These are phyloP conservation scores for Nitzschia inconspicua DNA, from an alignment of 108 stramenopile species.

Conservation along the genomic window DNA sequence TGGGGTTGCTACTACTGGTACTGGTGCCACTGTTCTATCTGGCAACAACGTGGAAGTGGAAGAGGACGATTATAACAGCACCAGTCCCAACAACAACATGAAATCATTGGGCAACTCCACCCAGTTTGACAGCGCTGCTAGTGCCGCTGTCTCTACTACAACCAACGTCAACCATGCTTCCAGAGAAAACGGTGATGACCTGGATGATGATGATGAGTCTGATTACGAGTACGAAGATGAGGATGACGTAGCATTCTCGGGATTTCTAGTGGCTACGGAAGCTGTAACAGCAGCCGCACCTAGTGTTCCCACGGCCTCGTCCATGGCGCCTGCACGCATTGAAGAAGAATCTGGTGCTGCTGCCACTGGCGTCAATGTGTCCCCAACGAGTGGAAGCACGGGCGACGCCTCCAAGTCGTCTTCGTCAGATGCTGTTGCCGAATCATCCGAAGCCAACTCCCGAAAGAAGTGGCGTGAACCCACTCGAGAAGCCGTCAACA, in stretches of 20 bases:
- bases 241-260: slow-evolving; percentile 73
- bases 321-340: slow-evolving; percentile 24
- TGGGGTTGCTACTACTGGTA: not conserved
- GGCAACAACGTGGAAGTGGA: not conserved
- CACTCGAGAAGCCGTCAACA: slow-evolving; percentile 66
- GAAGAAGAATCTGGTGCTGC: slow-evolving; percentile 26
- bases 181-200: slow-evolving; percentile 21
- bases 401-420: slow-evolving; percentile 21
- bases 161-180: slow-evolving; percentile 1
- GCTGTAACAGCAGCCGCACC: slow-evolving; percentile 5
- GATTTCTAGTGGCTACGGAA: slow-evolving; percentile 48
- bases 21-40: slow-evolving; percentile 1
- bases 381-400: too few relatives aligned
- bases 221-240: slow-evolving; percentile 84
- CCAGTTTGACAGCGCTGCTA: too few relatives aligned
- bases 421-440: not conserved
- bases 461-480: slow-evolving; percentile 76
- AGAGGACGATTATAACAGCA: slow-evolving; percentile 12
- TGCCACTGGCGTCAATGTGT: not conserved
- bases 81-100: not conserved
- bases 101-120: too few relatives aligned
- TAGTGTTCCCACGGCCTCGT: not conserved
- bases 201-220: slow-evolving; percentile 56
- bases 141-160: not conserved
- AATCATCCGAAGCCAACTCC: not conserved